phyloP scores from a whole-genome alignment of 192 early-diverging fungal species.

The Linnemannia exigua region DNA sequence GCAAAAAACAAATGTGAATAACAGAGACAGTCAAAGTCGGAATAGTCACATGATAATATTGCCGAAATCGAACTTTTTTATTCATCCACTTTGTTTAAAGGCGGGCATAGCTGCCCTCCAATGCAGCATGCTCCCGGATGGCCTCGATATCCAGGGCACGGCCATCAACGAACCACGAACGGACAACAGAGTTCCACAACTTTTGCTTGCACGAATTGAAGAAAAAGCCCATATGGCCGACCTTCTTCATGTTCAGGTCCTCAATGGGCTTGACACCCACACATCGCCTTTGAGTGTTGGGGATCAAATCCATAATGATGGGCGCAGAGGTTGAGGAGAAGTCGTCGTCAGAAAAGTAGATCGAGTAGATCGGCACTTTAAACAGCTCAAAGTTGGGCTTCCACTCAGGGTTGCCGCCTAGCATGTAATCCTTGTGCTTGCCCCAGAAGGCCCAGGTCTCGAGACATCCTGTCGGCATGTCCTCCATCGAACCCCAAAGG shows the following conservation, averaged over 20 bases:
- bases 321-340: conserved; percentile 40
- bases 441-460: conserved; percentile 50
- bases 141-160: conserved; percentile 34
- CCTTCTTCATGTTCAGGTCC: conserved; percentile 57
- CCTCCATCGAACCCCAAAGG: conserved; percentile 51
- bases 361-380: conserved; percentile 47
- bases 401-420: conserved; percentile 56
- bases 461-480: conserved; percentile 48
- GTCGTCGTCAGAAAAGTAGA: conserved; percentile 54
- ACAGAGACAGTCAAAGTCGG: background rate
- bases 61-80: background rate
- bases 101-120: conserved; percentile 37
- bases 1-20: background rate
- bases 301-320: conserved; percentile 31
- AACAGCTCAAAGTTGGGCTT: conserved; percentile 51
- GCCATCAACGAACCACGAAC: conserved; percentile 43
- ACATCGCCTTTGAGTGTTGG: conserved; percentile 35
- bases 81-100: conserved; percentile 8
- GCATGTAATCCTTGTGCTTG: conserved; percentile 44
- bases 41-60: conserved; percentile 1
- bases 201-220: conserved; percentile 51
- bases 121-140: conserved; percentile 28
- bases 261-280: conserved; percentile 35
- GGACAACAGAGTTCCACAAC: conserved; percentile 43
- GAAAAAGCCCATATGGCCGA: conserved; percentile 56